A percentile compares a stretch with the other conserved stretches of the same genome.
Evolutionary conservation across 2,329 filamentous ascomycete genomes (phyloP).

Genomic region (Fusarium redolens): DNA sequence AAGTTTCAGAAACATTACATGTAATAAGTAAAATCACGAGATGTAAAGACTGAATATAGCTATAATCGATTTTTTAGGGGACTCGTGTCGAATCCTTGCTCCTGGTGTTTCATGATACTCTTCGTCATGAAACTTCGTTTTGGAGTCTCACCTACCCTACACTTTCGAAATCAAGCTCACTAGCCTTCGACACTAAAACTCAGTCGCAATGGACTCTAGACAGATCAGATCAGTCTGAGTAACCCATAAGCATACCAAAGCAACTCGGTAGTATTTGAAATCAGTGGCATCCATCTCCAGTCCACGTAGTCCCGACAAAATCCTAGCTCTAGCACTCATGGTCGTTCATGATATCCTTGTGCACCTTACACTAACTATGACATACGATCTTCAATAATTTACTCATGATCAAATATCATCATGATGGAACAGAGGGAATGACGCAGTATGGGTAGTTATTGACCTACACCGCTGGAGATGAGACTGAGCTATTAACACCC

Average conservation of each 20-base stretch:
- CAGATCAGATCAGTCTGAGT: neutral
- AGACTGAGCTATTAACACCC: neutral
- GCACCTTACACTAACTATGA: no score
- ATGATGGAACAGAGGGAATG: neutral
- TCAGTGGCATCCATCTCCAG: no score
- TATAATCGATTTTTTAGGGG: neutral
- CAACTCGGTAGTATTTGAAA: neutral
- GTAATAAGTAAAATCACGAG: neutral
- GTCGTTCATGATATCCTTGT: neutral
- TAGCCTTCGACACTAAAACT: neutral
- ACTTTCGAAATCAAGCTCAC: neutral
- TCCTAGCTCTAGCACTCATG: neutral
- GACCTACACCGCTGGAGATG: slow-evolving; percentile 9
- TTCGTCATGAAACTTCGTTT: neutral
- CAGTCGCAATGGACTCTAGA: neutral
- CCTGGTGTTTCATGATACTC: neutral
- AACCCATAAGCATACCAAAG: neutral
- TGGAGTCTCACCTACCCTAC: neutral
- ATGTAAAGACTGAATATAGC: neutral
- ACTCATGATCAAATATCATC: neutral
- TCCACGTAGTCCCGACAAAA: neutral
- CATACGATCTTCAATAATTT: neutral
- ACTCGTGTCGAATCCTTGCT: neutral
- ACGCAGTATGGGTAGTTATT: neutral
- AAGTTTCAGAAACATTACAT: neutral